Evolutionary conservation across 257 asterid genomes (phyloP).

Genomic region (Lycium barbarum): DNA sequence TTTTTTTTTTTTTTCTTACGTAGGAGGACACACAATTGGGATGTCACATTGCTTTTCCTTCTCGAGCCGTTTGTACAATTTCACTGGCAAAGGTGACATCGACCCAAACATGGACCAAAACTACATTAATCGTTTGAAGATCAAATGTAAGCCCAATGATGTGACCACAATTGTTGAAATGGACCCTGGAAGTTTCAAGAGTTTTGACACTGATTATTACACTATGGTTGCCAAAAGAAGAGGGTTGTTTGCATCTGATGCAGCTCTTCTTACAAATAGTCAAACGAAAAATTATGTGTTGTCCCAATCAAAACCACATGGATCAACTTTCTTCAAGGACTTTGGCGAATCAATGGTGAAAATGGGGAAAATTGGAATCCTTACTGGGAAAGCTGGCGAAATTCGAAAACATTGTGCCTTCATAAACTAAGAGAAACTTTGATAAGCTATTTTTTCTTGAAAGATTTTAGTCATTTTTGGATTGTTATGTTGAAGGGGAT

Average conservation of each 20-base stretch:
- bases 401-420: constrained; percentile 50
- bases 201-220: constrained; percentile 37
- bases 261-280: too few relatives aligned
- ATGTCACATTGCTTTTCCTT: constrained; percentile 56
- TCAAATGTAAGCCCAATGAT: constrained; percentile 50
- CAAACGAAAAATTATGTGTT: too few relatives aligned
- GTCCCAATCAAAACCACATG: neutral
- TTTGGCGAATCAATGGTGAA: constrained; percentile 52
- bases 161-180: constrained; percentile 44
- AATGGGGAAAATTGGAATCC: too few relatives aligned
- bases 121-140: constrained; percentile 46
- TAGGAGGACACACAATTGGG: constrained; percentile 70
- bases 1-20: too few relatives aligned
- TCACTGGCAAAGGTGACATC: constrained; percentile 65
- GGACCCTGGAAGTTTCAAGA: too few relatives aligned
- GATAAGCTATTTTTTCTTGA: too few relatives aligned
- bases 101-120: constrained; percentile 62
- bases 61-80: constrained; percentile 62
- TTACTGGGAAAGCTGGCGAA: constrained; percentile 49
- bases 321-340: constrained; percentile 45
- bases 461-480: too few relatives aligned
- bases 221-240: constrained; percentile 47
- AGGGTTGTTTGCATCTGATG: constrained; percentile 51
- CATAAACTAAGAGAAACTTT: too few relatives aligned
- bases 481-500: too few relatives aligned